Base-by-base conservation (phyloP, 352 stramenopile genomes). In the Phytophthora parvispora region DNA sequence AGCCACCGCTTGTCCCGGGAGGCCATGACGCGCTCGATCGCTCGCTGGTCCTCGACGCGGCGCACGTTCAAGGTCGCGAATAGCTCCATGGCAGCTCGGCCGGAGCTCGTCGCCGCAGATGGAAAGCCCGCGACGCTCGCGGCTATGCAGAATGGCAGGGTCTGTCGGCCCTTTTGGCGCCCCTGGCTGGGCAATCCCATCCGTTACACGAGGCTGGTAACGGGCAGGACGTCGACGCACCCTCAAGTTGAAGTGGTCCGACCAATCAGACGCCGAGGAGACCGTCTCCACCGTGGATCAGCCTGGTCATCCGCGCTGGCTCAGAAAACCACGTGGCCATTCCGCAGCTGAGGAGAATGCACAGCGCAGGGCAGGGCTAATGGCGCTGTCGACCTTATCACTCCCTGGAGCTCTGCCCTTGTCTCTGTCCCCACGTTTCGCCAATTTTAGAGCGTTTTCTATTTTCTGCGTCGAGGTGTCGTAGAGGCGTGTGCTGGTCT, bases 1-100 rank as follows among this genome's bases (percentile, higher is more conserved):
- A 81, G 49, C 77, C 77, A 81, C 4, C 58, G 48, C 28, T 72
- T 73, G 70, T 84, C 73, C 12, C 72, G 49, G 36, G 69, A 72
- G 15, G 67, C 59, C 57, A 84, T 69, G 20, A 78, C n/a, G 50
- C 45, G 62, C 32, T 68, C 73, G 57, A 80, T 78, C 15, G 66
- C 73, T 54, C 27, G 56, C 45, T 78, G 57, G 40, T 81, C 76
- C 42, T 84, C 59, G 20, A 64, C 45, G 50, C 60, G 51, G n/a
- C 34, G 49, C 40, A 75, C 64, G 64, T 75, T 72, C 43, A 79
- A 81, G 36, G 67, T 75, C 10, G 69, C 62, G 63, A 81, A 84
- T 74, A 79, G 31, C 25, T 84, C 72, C 72, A 84, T 84, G 31
- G 9, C 42, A 45, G 62, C 34, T 32, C n/a, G 40, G 36, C 36